Base-by-base conservation (phyloP, 305 asterid species). In the Fraxinus latifolia region DNA sequence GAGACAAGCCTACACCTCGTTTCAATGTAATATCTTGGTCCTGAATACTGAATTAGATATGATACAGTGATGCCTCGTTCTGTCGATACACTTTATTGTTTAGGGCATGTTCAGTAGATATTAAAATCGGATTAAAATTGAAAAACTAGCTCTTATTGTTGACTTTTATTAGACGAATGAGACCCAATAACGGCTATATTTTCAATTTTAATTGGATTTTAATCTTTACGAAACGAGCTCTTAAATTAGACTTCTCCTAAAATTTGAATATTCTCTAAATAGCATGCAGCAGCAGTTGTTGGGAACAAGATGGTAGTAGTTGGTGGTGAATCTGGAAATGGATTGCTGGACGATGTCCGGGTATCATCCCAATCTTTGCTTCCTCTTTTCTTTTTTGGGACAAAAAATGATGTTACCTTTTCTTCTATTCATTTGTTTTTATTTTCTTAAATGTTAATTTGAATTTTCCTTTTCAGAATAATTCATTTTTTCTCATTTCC, bases 241-340 rank as follows among this genome's bases (percentile, higher is more conserved):
- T 27, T 76, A 47, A 39, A 17, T 58, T 74, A 29, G 55, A 42
- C 60, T 44, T 33, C 71, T 47, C 75, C 75, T 60, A 79, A 70
- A 75, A 67, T 72, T 78, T 74, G 77, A 34, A 80, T 84, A 34
- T 82, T 53, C 83, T 83, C 29, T 89, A 83, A 85, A 85, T 86
- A 96, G 98, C 98, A 96, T 89, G 97, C 94, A 2, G 97, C 98
- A 29, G 96, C 98, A 8, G 98, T 96, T 55, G 88, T 93, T 76
- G 99, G 97, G 83, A 92, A 93, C 90, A 93, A 93, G 89, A 93
- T 94, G 98, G 95, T 96, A 84, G 91, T 96, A 12, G 98, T 96
- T 82, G 99, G 99, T 39, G 99, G 98, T 80, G 98, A 96, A 89
- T 93, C 97, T 79, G 89, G 92, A 32, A 89, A 86, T 85, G 94